phyloP scores from a whole-genome alignment of 2,329 filamentous ascomycete species.

The Decorospora gaudefroyi region DNA sequence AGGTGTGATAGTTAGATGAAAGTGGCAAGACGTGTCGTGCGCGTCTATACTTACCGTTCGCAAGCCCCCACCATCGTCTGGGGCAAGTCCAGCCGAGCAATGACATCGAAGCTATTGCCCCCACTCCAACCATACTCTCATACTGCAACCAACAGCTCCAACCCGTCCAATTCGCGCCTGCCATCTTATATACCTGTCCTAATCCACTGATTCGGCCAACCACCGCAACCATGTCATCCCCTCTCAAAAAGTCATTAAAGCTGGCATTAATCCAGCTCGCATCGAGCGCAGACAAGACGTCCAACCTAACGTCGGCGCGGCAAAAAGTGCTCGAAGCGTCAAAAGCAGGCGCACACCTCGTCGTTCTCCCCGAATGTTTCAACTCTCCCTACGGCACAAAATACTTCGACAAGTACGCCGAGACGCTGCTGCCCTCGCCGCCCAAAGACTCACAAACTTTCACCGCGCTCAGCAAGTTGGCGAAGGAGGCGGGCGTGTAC shows the following conservation, averaged over 20 bases:
- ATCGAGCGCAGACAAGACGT: slow-evolving; percentile 70
- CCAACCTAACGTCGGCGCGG: slow-evolving; percentile 81
- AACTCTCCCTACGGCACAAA: slow-evolving; percentile 94
- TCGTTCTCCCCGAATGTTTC: slow-evolving; percentile 97
- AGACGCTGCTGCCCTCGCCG: slow-evolving; percentile 79
- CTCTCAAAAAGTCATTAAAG: slow-evolving; percentile 47
- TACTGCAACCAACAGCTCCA: slow-evolving; percentile 12
- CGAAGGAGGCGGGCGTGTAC: slow-evolving; percentile 76
- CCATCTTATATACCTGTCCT: background rate
- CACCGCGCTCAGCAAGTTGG: slow-evolving; percentile 80
- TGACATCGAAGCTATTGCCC: slow-evolving; percentile 10
- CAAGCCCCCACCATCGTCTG: slow-evolving; percentile 8
- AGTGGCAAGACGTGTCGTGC: background rate
- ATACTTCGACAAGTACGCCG: slow-evolving; percentile 90
- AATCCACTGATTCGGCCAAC: background rate
- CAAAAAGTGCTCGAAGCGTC: slow-evolving; percentile 83
- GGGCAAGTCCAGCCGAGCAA: slow-evolving; percentile 5
- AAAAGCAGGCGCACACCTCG: slow-evolving; percentile 73
- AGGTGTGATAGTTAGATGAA: background rate
- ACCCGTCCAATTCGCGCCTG: background rate
- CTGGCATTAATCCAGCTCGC: slow-evolving; percentile 56
- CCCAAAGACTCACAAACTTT: slow-evolving; percentile 73
- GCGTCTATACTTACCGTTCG: no score
- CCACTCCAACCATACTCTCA: slow-evolving; percentile 11
- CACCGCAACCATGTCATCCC: slow-evolving; percentile 27